Evolutionary conservation across 257 asterid species (phyloP), one percentile per base, ranked within the genome.

Genomic region (Rhazya stricta): DNA sequence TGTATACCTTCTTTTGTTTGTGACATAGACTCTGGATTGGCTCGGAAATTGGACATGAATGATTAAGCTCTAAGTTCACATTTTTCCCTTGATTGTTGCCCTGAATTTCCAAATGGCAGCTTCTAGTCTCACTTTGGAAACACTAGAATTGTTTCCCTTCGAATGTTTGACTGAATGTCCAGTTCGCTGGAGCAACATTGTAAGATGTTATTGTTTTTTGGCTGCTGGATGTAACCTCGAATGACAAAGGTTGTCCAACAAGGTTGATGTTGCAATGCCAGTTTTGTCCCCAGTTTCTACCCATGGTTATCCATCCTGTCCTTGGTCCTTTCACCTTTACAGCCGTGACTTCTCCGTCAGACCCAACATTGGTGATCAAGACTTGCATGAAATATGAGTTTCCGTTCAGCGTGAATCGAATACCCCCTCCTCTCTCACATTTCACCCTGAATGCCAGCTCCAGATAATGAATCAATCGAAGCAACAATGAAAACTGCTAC

Each of bases 301-400:
- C 91, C 95, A 91, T 91, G 69, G 90, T 80, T 7, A 90, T 83
- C 96, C 96, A 91, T 74, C 92, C 90, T 54, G 95, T 91, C 58
- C 83, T 74, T 10, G 94, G 80, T 0, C 92, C 96, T 83, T 90
- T 90, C 3, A 90, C 75, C 78, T 87, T 90, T 74, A 89, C 96
- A n/a, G 86, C 89, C 3, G 82, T 51, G 8, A 88, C 77, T 53
- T 90, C 94, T 2, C 96, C 96, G 0, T 82, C 83, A 21, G 89
- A 89, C 36, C 87, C 96, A 34, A 84, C 91, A 27, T 91, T 91
- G 63, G 81, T 84, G 50, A 89, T 86, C 78, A 89, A 80, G 60
- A 89, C 95, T 67, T 91, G 86, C 48, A 87, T 58, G 71, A 87
- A 91, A 60, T 84, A 80, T 13, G 88, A 86, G 57, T 85, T 84